Base-by-base conservation (phyloP, 2,329 filamentous ascomycete species). In the Fusarium transvaalense region DNA sequence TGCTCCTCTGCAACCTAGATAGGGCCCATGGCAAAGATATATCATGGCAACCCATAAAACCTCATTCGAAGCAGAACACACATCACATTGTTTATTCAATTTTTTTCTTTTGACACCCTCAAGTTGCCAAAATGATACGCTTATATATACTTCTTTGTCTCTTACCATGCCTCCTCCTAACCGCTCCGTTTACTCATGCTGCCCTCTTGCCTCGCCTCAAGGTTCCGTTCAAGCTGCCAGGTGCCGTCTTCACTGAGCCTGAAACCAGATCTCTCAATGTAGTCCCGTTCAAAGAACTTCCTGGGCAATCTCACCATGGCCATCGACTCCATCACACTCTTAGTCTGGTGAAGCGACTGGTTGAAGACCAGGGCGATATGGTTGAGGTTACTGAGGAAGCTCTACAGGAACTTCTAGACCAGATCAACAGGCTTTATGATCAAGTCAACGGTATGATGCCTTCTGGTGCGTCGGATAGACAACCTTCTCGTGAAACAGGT, bases 361-460 rank as follows among this genome's bases (percentile, higher is more conserved):
- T 78, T 23, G 72, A 77, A 41, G 61, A 66, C 17, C 67, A 73
- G 4, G 64, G 69, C 10, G 59, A 61, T 10, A 69, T 71, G 15
- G 63, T 77, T n/a, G 66, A 74, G 17, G 69, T 78, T 32, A 60
- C 74, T 7, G 58, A 68, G 27, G 55, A 68, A 25, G 68, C 69
- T 21, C 46, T 79, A 8, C 47, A 71, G 6, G 64, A 71, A 29
- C 72, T 79, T 21, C 65, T 79, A 8, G 57, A 70, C 39, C 75
- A 76, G 56, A 72, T 79, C 46, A 67, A 73, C 35, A 55, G 38
- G 3, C 66, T 78, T 2, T 69, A 77, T 54, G 57, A 70, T 19
- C 71, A 78, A 61, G 74, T 78, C 17, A 55, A 63, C 23, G 63
- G 39, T 19, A 65, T 78, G 69, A 46, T 79, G 14, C 57, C 71